A percentile compares a stretch with the other conserved stretches of the same genome.
These are phyloP conservation scores for Salix arbutifolia DNA, from an alignment of 345 rosid genomes.

Conservation along the genomic window DNA sequence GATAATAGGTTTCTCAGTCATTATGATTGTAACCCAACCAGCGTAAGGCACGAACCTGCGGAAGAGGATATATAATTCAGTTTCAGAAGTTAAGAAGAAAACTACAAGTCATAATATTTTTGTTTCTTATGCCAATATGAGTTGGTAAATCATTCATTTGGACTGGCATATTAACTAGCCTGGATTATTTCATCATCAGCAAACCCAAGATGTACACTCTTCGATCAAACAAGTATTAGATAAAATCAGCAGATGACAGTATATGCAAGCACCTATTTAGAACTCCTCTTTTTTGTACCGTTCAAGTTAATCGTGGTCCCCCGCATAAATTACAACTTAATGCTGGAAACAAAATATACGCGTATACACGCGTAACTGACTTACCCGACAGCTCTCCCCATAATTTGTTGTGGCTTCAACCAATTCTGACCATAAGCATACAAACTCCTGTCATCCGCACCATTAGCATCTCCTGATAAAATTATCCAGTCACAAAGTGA, in stretches of 20 bases:
- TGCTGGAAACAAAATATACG: neutral
- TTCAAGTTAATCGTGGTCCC: neutral
- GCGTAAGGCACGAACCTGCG: constrained; percentile 80
- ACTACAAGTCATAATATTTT: neutral
- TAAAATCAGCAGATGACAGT: neutral
- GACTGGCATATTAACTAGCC: neutral
- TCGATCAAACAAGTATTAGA: neutral
- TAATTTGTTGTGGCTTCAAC: constrained; percentile 78
- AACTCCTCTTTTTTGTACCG: neutral
- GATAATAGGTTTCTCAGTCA: constrained; percentile 92
- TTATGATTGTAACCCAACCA: constrained; percentile 95
- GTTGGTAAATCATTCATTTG: neutral
- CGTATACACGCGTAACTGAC: neutral
- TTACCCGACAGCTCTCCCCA: constrained; percentile 96
- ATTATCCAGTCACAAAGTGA: neutral
- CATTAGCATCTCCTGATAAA: constrained; percentile 58
- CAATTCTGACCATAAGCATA: constrained; percentile 86
- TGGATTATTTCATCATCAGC: neutral
- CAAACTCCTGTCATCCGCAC: constrained; percentile 72
- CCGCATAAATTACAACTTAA: neutral
- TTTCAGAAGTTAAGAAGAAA: neutral
- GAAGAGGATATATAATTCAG: neutral
- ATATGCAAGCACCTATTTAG: neutral
- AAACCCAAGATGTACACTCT: neutral
- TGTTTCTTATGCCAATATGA: neutral